Percentiles rank a stretch among this genome's conserved stretches.
Conservation (phyloP, 768 basidiomycete genomes). For the Suillus paluster region DNA sequence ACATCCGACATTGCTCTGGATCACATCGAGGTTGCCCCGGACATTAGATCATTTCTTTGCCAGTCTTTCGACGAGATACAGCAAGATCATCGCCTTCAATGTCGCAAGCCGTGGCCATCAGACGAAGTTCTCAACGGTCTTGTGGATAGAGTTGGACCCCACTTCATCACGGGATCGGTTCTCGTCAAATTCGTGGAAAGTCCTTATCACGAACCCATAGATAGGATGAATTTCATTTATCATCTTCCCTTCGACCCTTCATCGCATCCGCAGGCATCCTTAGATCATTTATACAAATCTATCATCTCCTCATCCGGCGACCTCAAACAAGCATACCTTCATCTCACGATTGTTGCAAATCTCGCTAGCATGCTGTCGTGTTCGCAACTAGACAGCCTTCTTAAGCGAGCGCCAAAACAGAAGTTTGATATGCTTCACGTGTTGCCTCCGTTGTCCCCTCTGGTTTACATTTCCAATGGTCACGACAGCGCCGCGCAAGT, state of each 20-base stretch:
- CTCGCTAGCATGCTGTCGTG: background rate
- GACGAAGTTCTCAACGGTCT: background rate
- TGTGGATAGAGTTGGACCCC: background rate
- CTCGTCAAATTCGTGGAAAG: background rate
- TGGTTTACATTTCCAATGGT: background rate
- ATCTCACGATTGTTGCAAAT: background rate
- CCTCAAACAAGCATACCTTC: background rate
- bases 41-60: background rate
- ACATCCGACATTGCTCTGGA: background rate
- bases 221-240: background rate
- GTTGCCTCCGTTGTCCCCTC: background rate
- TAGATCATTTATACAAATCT: background rate
- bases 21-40: accelerated
- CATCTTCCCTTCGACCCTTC: too few relatives aligned
- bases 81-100: background rate
- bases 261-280: background rate
- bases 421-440: background rate
- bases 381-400: background rate
- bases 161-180: background rate
- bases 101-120: background rate
- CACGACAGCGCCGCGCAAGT: background rate
- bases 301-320: background rate
- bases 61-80: background rate
- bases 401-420: background rate
- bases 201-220: background rate